Evolutionary conservation across 2,329 filamentous ascomycete genomes (phyloP), one percentile per base, ranked within the genome.

Genomic region (Ophiobolus disseminans): DNA sequence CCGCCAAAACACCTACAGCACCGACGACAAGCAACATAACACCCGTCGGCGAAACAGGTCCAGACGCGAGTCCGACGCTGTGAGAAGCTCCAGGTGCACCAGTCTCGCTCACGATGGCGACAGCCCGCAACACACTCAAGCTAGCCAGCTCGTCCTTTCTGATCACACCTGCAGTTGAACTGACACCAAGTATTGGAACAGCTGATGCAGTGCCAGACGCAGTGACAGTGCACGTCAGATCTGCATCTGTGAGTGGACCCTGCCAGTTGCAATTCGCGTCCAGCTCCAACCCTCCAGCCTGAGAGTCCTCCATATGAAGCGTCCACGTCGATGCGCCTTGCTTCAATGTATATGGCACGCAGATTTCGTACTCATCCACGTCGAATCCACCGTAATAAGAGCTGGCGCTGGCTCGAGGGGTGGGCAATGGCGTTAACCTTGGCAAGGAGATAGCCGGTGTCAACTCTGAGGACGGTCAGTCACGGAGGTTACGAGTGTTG

Each of bases 321-420:
- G 57, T 45, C 30, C 51, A 58, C 8, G 57, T 62, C 34, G 53
- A 55, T 2, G 55, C 16, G 5, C 62, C 62, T 53, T 68, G 63
- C 41, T 58, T 57, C n/a, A 68, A 40, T 9, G 60, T 66, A 19
- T 57, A 58, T 1, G 58, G 57, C 28, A 58, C 58, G 44, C 62
- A 65, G 23, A 58, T 20, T 14, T 35, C 26, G 14, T 50, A 44
- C n/a, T n/a, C n/a, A n/a, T n/a, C n/a, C n/a, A n/a, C n/a, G 28
- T 53, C 41, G 9, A 46, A 40, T n/a, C n/a, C 16, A 16, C 45
- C 35, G 28, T 16, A 17, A 14, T 8, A 4, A 57, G 60, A 3
- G 48, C 25, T 8, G 40, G 34, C 10, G 8, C n/a, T 19, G 7
- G n/a, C 25, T 34, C 20, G 16, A 14, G 43, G 43, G 4, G 35